phyloP scores from a whole-genome alignment of 2,329 filamentous ascomycete genomes.

The Ceratocystis albifundus region DNA sequence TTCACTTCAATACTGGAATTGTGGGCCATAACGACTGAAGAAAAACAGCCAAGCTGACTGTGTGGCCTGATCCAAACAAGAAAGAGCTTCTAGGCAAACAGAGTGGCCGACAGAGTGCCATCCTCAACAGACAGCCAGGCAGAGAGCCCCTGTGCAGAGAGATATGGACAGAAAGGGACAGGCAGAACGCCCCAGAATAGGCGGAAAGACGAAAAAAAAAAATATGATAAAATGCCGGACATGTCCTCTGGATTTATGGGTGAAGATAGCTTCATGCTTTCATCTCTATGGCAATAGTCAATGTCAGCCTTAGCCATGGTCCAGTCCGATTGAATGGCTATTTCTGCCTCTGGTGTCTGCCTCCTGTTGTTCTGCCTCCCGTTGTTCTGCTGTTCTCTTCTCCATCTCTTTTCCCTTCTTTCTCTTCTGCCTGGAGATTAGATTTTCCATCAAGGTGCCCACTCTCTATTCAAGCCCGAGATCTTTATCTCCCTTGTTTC shows the following conservation, averaged over 20 bases:
- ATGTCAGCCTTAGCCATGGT: not conserved
- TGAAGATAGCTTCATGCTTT: slow-evolving; percentile 2
- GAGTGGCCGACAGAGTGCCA: not conserved
- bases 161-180: too few species aligned
- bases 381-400: too few species aligned
- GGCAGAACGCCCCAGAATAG: too few species aligned
- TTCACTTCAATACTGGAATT: not conserved
- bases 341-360: not conserved
- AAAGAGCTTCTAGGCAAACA: not conserved
- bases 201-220: not conserved
- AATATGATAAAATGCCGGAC: not conserved
- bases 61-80: not conserved
- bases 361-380: not conserved
- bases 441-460: not conserved
- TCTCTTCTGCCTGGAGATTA: not conserved
- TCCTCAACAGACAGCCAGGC: too few species aligned
- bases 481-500: not conserved
- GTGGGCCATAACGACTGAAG: not conserved
- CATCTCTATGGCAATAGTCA: slow-evolving; percentile 10
- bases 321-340: not conserved
- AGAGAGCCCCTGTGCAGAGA: too few species aligned
- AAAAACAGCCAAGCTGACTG: not conserved
- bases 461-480: not conserved
- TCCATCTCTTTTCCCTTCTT: not conserved
- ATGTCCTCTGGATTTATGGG: not conserved